Evolutionary conservation across 345 rosid genomes (phyloP).

Genomic region (Citrus cavaleriei): DNA sequence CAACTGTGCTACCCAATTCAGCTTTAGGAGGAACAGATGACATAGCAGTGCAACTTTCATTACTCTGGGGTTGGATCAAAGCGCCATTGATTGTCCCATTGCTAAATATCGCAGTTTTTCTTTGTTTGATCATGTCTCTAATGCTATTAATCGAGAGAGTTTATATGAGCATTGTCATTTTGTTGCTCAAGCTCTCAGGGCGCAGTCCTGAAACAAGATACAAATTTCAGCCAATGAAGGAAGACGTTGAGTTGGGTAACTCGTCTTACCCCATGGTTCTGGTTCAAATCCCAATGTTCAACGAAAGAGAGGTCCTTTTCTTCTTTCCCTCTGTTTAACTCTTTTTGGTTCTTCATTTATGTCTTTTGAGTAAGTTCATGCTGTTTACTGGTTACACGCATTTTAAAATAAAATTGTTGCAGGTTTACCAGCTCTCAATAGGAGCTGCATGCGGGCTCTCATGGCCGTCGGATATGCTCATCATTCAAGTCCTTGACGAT

Average conservation of each 20-base stretch:
- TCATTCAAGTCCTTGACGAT: constrained; percentile 91
- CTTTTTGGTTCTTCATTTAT: background rate
- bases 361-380: no score
- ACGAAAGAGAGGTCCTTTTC: constrained; percentile 79
- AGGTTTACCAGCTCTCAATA: constrained; percentile 85
- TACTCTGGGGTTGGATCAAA: constrained; percentile 66
- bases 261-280: constrained; percentile 83
- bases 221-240: constrained; percentile 81
- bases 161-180: constrained; percentile 76
- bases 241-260: constrained; percentile 82
- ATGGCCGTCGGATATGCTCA: constrained; percentile 91
- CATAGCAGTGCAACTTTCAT: constrained; percentile 40
- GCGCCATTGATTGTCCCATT: constrained; percentile 84
- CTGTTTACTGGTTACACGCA: background rate
- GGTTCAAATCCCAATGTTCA: constrained; percentile 97
- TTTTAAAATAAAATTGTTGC: background rate
- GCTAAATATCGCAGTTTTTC: constrained; percentile 47
- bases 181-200: constrained; percentile 67
- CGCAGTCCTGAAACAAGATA: constrained; percentile 76
- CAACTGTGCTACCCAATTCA: constrained; percentile 39
- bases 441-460: constrained; percentile 98
- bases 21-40: constrained; percentile 53
- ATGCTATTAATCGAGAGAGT: constrained; percentile 87
- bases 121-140: constrained; percentile 84
- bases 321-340: background rate